Percentiles rank a stretch among this genome's conserved stretches.
Evolutionary conservation across 352 stramenopile species (phyloP).

Genomic region (Globisporangium canariense): DNA sequence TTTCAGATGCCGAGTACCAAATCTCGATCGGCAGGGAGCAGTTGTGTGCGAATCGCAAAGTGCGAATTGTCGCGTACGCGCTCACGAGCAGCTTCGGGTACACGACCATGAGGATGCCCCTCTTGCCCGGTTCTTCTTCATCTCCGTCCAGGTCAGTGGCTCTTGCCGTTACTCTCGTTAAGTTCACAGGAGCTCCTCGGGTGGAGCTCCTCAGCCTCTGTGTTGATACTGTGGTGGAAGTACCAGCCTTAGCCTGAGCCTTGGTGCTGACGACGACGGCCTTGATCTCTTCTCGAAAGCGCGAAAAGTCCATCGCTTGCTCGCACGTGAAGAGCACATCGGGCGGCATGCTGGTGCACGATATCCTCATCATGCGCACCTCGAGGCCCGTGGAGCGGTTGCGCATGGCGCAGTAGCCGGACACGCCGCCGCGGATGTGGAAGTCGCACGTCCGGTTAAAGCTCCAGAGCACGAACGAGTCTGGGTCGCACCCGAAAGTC

Average conservation of each 20-base stretch:
- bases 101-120: conserved; percentile 51
- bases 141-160: not conserved
- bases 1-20: conserved; percentile 47
- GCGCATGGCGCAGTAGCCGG: conserved; percentile 51
- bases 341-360: conserved; percentile 31
- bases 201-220: not conserved
- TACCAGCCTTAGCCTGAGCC: too few relatives aligned
- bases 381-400: conserved; percentile 29
- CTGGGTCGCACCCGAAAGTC: conserved; percentile 37
- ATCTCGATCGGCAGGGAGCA: conserved; percentile 57
- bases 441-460: conserved; percentile 40
- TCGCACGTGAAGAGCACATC: conserved; percentile 43
- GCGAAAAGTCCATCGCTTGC: conserved; percentile 40
- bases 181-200: not conserved
- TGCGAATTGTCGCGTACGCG: conserved; percentile 36
- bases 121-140: not conserved
- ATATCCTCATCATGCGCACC: conserved; percentile 34
- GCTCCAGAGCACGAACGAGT: conserved; percentile 22
- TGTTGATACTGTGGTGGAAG: not conserved
- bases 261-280: not conserved
- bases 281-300: conserved; percentile 21
- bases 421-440: conserved; percentile 30
- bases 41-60: conserved; percentile 31
- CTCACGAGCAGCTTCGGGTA: conserved; percentile 51
- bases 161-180: not conserved